Base-by-base conservation (phyloP, 2,329 filamentous ascomycete genomes). In the Claviceps paspali region DNA sequence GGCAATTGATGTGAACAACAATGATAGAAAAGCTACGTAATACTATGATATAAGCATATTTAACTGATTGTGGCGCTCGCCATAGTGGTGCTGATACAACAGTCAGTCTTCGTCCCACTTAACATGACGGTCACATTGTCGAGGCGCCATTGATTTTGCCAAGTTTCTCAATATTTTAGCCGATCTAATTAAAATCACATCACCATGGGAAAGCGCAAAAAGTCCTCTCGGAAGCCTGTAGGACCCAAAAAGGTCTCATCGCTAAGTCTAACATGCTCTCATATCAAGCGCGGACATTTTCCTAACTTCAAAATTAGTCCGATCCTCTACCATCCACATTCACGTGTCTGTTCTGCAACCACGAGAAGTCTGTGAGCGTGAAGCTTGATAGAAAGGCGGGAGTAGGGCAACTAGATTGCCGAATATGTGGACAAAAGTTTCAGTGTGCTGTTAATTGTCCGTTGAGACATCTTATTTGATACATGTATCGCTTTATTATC, bases 311-410 rank as follows among this genome's bases (percentile, higher is more conserved):
- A 19, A 31, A 22, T 11, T 47, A 81, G 77, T 63, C 71, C 55
- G 82, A 87, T 49, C 73, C 76, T 29, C 69, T 91, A 14, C 70
- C 80, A 3, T 87, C 83, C 3, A 74, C 76, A n/a, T 98, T 98
- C 60, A 84, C 87, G 40, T 98, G 91, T 56, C 77, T 98, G 32
- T 98, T 98, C 64, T 98, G 91, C 69, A 96, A 95, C 58, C 87
- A 96, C 62, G 91, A 96, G 56, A 91, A 85, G 47, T 84, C 87
- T 0, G 83, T 98, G 36, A 72, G 76, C 21, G 82, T 95, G 47
- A 91, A 92, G 60, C 70, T 98, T 35, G 86, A 98, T 56, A 94
- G 93, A 68, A 96, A 96, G 57, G 68, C 76, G 21, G 85, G 85
- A 36, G 72, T 94, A 27, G 91, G 88, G 33, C 75, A 82, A 43